Evolutionary conservation across 208 protist genomes (phyloP).

Genomic region (Entamoeba dispar): DNA sequence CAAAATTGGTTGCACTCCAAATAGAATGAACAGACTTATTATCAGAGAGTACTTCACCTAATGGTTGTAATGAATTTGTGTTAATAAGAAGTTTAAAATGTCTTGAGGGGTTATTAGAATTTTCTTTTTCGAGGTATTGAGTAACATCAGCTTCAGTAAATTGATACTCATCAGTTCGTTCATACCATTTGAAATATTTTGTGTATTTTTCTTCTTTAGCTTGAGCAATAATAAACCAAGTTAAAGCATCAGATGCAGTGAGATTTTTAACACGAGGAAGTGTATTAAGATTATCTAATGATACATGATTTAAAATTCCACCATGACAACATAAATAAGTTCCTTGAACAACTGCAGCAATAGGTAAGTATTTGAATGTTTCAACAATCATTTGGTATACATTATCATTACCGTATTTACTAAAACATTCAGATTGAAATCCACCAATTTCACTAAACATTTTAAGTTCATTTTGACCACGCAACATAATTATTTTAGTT

Average conservation of each 20-base stretch:
- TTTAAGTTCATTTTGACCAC: conserved; percentile 29
- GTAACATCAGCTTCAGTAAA: not conserved
- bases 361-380: conserved; percentile 2
- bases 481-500: conserved; percentile 11
- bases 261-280: not conserved
- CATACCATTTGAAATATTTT: not conserved
- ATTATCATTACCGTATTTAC: conserved; percentile 14
- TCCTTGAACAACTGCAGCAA: not conserved
- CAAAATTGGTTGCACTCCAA: not conserved
- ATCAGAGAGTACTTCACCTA: not conserved
- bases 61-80: not conserved
- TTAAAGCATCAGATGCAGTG: not conserved
- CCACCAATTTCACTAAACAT: conserved; percentile 15
- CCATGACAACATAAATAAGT: conserved; percentile 22
- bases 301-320: conserved; percentile 12
- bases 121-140: not conserved
- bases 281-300: not conserved
- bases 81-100: not conserved
- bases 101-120: not conserved
- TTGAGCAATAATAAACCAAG: not conserved
- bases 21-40: not conserved
- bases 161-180: not conserved
- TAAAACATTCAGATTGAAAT: conserved; percentile 15
- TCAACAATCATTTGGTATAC: conserved; percentile 16
- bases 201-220: not conserved